These are phyloP conservation scores for Fusarium duplospermum DNA, from an alignment of 2,329 filamentous ascomycete genomes.

Conservation along the genomic window DNA sequence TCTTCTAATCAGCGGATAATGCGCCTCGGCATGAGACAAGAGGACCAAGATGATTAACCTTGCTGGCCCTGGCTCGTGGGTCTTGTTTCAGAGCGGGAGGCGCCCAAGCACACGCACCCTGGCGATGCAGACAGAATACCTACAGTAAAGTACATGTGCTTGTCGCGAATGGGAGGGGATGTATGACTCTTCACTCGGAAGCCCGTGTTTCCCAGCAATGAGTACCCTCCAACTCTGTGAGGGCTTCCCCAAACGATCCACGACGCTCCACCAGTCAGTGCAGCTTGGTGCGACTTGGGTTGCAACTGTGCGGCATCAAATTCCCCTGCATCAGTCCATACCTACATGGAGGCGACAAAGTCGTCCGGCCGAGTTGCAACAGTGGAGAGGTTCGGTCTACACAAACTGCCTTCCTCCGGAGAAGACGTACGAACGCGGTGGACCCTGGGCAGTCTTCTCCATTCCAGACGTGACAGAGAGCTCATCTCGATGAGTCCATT, in stretches of 20 bases:
- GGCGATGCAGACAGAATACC: conserved; percentile 13
- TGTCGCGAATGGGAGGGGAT: conserved; percentile 3
- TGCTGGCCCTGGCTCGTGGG: conserved; percentile 5
- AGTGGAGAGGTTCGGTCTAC: not conserved
- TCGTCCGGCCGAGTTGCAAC: conserved; percentile 2
- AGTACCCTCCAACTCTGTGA: conserved; percentile 6
- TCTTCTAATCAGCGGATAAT: not conserved
- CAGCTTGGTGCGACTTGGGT: conserved; percentile 15
- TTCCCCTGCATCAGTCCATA: conserved; percentile 31
- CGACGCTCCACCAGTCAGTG: conserved; percentile 15
- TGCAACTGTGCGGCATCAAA: conserved; percentile 18
- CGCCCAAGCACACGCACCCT: conserved; percentile 17
- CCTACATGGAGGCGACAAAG: conserved; percentile 7
- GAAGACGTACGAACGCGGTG: conserved; percentile 13
- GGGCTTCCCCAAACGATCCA: conserved; percentile 20
- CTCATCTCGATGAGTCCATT: conserved; percentile 21
- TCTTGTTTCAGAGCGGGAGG: conserved; percentile 19
- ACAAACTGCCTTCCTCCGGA: not conserved
- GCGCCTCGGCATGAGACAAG: not conserved
- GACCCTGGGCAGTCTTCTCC: not conserved
- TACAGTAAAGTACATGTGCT: conserved; percentile 5
- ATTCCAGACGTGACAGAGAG: not conserved
- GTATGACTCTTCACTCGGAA: conserved; percentile 5
- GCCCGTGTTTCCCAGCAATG: conserved; percentile 5
- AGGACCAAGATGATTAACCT: not conserved